phyloP scores from a whole-genome alignment of 73 alveolate species.

The Tetrahymena thermophila region DNA sequence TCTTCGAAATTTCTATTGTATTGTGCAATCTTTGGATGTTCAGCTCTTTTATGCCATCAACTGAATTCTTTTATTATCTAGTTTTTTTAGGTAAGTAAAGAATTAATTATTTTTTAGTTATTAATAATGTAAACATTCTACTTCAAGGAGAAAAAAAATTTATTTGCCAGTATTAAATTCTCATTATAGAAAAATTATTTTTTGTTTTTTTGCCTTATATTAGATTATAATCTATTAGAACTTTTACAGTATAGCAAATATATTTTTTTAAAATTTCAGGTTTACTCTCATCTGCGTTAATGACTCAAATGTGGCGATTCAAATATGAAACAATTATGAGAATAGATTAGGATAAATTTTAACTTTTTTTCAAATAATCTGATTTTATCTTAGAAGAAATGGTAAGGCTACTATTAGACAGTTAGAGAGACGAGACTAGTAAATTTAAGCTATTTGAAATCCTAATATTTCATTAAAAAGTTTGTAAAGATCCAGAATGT shows the following conservation, averaged over 20 bases:
- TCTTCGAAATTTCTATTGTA: not conserved
- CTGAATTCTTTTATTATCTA: not conserved
- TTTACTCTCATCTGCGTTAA: not conserved
- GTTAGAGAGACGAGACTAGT: not conserved
- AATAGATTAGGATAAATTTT: not conserved
- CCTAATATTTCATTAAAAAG: not conserved
- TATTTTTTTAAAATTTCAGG: not conserved
- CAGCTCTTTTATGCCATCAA: not conserved
- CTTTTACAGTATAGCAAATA: too few relatives aligned
- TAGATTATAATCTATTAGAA: too few relatives aligned
- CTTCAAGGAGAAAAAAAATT: too few relatives aligned
- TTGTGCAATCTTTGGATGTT: not conserved
- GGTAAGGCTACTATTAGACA: not conserved
- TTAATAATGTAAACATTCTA: too few relatives aligned
- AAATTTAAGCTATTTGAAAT: not conserved
- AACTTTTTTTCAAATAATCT: not conserved
- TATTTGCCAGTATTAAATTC: too few relatives aligned
- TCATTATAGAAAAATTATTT: too few relatives aligned
- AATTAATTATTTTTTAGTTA: too few relatives aligned
- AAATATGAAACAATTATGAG: not conserved
- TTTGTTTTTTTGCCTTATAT: too few relatives aligned
- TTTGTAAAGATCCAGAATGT: not conserved
- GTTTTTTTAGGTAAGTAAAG: not conserved
- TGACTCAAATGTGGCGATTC: not conserved
- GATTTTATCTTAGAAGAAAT: not conserved